Conservation (phyloP, 2,329 filamentous ascomycete species). For the Calonectria henricotiae region DNA sequence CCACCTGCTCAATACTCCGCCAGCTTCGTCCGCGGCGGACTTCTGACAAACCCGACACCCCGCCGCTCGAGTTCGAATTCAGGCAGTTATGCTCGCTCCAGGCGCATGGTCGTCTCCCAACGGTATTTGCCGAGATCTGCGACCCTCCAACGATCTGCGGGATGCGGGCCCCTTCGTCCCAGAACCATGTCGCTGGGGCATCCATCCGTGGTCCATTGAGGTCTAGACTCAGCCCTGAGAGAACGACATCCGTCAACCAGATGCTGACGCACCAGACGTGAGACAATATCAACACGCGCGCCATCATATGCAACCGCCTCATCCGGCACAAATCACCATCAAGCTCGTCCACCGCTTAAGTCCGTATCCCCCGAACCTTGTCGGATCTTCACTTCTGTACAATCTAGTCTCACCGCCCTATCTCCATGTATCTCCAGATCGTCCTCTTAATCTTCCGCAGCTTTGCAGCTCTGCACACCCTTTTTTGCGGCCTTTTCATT, state of each 20-base stretch:
- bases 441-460: constrained; percentile 33
- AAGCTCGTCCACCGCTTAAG: constrained; percentile 38
- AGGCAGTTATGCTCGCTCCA: constrained; percentile 21
- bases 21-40: constrained; percentile 30
- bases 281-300: constrained; percentile 6
- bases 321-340: not conserved
- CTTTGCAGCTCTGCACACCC: constrained; percentile 9
- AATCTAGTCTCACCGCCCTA: constrained; percentile 33
- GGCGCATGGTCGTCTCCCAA: constrained; percentile 3
- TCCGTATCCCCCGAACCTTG: constrained; percentile 44
- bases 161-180: constrained; percentile 25
- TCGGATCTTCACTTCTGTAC: constrained; percentile 35
- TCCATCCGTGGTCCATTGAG: constrained; percentile 22
- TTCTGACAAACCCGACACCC: constrained; percentile 26
- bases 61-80: constrained; percentile 23
- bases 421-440: constrained; percentile 35
- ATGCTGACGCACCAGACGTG: constrained; percentile 17
- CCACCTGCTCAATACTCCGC: constrained; percentile 22
- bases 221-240: constrained; percentile 34
- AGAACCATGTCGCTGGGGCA: constrained; percentile 34
- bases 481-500: not conserved
- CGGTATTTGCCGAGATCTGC: constrained; percentile 36
- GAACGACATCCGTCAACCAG: constrained; percentile 16
- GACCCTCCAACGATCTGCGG: constrained; percentile 32
- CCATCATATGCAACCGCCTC: constrained; percentile 9